phyloP scores from a whole-genome alignment of 2,329 filamentous ascomycete species.

The Sporothrix schenckii region DNA sequence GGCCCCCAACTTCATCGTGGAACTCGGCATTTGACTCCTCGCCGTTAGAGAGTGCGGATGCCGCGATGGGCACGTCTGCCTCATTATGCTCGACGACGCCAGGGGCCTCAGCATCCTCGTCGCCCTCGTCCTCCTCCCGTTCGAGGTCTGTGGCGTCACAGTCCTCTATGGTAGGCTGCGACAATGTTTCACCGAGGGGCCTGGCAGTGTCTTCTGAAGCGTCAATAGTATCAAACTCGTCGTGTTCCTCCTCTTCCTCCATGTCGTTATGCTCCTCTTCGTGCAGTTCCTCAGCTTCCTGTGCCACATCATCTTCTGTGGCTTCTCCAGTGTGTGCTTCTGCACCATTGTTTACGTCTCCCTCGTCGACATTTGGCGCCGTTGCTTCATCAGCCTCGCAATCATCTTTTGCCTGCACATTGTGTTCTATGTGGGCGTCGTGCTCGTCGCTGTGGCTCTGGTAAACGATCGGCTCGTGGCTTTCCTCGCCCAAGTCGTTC shows the following conservation, averaged over 20 bases:
- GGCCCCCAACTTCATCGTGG: not conserved
- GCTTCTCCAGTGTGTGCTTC: not conserved
- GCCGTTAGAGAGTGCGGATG: not conserved
- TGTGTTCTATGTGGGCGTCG: not conserved
- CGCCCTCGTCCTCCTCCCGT: not conserved
- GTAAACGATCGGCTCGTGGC: not conserved
- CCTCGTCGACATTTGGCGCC: not conserved
- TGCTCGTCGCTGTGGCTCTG: not conserved
- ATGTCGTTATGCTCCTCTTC: not conserved
- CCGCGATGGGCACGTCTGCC: constrained; percentile 19
- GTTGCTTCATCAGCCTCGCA: not conserved
- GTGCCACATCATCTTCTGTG: not conserved
- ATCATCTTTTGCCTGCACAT: not conserved
- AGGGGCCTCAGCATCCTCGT: constrained; percentile 3
- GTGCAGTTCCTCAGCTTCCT: not conserved
- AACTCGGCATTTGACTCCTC: not conserved
- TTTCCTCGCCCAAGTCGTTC: not conserved
- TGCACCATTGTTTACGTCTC: not conserved
- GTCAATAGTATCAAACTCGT: not conserved
- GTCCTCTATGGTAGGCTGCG: not conserved
- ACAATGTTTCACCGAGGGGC: not conserved
- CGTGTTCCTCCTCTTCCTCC: not conserved
- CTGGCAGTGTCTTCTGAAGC: not conserved
- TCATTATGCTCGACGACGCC: constrained; percentile 17
- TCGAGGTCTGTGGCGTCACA: not conserved